Percentiles rank a stretch among this genome's conserved stretches.
These are phyloP conservation scores for Populus ilicifolia DNA, from an alignment of 345 rosid genomes.

Conservation along the genomic window DNA sequence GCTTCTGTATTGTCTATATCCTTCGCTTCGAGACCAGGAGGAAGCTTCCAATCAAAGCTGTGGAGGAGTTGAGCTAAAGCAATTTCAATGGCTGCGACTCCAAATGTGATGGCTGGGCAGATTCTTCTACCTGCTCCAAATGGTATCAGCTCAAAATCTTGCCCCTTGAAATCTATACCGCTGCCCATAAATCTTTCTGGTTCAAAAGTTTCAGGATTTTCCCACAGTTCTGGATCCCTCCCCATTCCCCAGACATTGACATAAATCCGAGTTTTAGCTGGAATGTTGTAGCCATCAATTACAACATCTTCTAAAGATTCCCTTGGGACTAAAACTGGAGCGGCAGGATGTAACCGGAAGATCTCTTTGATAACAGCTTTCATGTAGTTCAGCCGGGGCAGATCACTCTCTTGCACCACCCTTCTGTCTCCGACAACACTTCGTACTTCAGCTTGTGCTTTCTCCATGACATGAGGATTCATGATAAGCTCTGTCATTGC, in stretches of 20 bases:
- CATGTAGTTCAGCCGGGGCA: constrained; percentile 16
- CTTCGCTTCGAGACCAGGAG: constrained; percentile 13
- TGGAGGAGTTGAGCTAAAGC: constrained; percentile 21
- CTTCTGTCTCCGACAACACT: constrained; percentile 2
- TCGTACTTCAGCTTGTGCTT: constrained; percentile 23
- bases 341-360: constrained; percentile 17
- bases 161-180: constrained; percentile 17
- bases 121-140: constrained; percentile 27
- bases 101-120: constrained; percentile 17
- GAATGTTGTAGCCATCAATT: constrained; percentile 18
- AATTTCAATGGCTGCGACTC: constrained; percentile 2
- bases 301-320: constrained; percentile 19
- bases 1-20: constrained; percentile 27
- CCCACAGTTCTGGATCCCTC: constrained; percentile 14
- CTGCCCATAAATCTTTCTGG: constrained; percentile 18
- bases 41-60: constrained; percentile 23
- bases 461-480: constrained; percentile 19
- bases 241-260: constrained; percentile 19
- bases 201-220: constrained; percentile 11
- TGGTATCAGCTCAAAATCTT: constrained; percentile 15
- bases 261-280: constrained; percentile 14
- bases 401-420: constrained; percentile 13
- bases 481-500: constrained; percentile 24
- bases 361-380: constrained; percentile 20
- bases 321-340: constrained; percentile 15